Conservation (phyloP, 2,329 filamentous ascomycete species). For the Ophiostoma ulmi region DNA sequence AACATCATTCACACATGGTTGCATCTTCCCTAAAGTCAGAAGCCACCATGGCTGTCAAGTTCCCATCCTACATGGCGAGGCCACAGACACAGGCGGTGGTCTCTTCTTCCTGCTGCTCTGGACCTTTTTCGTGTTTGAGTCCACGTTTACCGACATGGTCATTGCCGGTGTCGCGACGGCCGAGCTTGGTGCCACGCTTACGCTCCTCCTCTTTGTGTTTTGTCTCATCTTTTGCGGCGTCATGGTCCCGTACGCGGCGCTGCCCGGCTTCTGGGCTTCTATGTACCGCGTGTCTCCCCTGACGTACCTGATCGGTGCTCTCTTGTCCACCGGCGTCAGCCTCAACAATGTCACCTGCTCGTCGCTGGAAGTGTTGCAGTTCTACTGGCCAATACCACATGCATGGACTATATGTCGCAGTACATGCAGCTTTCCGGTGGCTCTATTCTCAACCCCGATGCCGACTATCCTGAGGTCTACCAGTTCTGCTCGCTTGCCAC, state of each 20-base stretch:
- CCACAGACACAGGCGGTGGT: conserved; percentile 42
- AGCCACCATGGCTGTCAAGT: conserved; percentile 38
- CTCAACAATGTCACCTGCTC: conserved; percentile 49
- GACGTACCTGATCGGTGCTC: conserved; percentile 59
- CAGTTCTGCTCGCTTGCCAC: conserved; percentile 60
- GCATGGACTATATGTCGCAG: conserved; percentile 56
- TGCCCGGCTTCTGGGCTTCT: conserved; percentile 72
- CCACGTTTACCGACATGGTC: conserved; percentile 67
- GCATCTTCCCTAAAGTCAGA: conserved; percentile 9
- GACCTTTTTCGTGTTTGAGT: conserved; percentile 69
- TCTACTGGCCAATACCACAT: conserved; percentile 59
- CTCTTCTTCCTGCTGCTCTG: conserved; percentile 76
- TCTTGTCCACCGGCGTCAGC: conserved; percentile 62
- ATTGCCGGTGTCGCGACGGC: conserved; percentile 62
- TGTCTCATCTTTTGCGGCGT: conserved; percentile 57
- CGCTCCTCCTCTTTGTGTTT: conserved; percentile 56
- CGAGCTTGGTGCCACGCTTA: conserved; percentile 59
- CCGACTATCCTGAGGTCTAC: conserved; percentile 41
- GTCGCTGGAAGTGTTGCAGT: conserved; percentile 54
- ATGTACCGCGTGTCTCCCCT: conserved; percentile 64
- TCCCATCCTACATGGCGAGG: conserved; percentile 47
- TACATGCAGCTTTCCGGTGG: conserved; percentile 51
- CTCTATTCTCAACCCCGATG: conserved; percentile 52
- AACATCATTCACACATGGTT: background rate
- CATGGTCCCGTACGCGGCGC: conserved; percentile 49